Base-by-base conservation (phyloP, 140 eudicot species). In the Bidens hawaiensis region DNA sequence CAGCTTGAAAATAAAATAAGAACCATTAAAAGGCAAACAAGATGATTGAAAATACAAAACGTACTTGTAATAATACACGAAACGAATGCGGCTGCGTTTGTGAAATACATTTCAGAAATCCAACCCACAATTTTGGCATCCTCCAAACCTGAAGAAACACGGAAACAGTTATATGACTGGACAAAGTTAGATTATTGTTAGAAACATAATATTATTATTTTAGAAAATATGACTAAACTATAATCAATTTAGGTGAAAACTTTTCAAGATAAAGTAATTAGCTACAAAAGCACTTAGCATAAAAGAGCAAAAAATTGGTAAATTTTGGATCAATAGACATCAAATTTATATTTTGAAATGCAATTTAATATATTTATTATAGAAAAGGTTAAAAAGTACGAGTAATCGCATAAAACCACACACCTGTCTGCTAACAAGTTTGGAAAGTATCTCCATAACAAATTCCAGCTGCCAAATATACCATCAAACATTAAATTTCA, bases 81-180 rank as follows among this genome's bases (percentile, higher is more conserved):
- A 83, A 88, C 24, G 99, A 94, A 82, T 88, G 99, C 6, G 99
- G 99, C 26, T 85, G 97, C 0, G 97, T 94, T 57, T 88, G 94
- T 23, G 94, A 88, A 60, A 88, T 77, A 43, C 99, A 94, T 79
- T 94, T 94, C 75, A 94, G 25, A 75, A 94, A 81, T 53, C 99
- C 99, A 62, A 83, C 88, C 97, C 97, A 94, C 52, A 88, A 78
- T 72, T 94, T 85, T 9, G 97, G 97, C 87, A 81, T 76, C 75
- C 80, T 83, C 99, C 99, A 94, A 45, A 94, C 79, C 99, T 93
- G 68, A 18, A 68, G 22, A 73, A 43, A 57, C 45, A 65, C 21
- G 54, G 26, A 70, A 49, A 69, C 33, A 9, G 76, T 46, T 48
- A 79, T n/a, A 3, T 10, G 0, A 27, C 36, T 65, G 58, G 19